Evolutionary conservation across 208 protist species (phyloP), one percentile per base, ranked within the genome.

Genomic region (Crithidia fasciculata): DNA sequence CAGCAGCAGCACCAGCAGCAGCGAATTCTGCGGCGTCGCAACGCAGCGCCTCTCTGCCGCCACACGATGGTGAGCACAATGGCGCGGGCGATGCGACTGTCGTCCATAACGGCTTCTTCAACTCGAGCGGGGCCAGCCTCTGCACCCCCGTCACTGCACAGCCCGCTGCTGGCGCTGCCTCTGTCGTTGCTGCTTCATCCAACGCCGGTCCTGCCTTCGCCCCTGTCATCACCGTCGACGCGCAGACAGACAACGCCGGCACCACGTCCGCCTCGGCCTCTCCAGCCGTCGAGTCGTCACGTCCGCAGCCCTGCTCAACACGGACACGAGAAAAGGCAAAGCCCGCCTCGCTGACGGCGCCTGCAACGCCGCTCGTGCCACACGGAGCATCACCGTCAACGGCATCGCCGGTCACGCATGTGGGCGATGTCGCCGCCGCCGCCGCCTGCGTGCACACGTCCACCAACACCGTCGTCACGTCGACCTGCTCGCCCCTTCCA

Each of bases 71-170:
- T 28, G 28, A 28, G 28, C 28, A 28, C 28, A 28, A 28, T 28
- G 28, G 28, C 28, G 28, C 1, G 28, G 28, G 28, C 28, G 28
- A 28, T 28, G 28, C 28, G 28, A 28, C 28, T 28, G 28, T 28
- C 28, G 28, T 28, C 44, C n/a, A 13, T n/a, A 64, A 58, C 18
- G 12, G 28, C 28, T 1, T 28, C 28, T 28, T 28, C 28, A 28
- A 28, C 28, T 28, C 28, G 28, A 45, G 55, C 12, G 50, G 63
- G 0, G 50, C 49, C 2, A 49, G 40, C 12, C 40, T 43, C 12
- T 50, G 41, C 15, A 70, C 52, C 4, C 65, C 65, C 15, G 54
- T 61, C 41, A 52, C 54, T 3, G 65, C 65, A 5, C 65, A 37
- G 5, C 40, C 50, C 8, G 36, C 45, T 49, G 45, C 12, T 13